Evolutionary conservation across 2,329 filamentous ascomycete genomes (phyloP).

Genomic region (Exophiala xenobiotica): DNA sequence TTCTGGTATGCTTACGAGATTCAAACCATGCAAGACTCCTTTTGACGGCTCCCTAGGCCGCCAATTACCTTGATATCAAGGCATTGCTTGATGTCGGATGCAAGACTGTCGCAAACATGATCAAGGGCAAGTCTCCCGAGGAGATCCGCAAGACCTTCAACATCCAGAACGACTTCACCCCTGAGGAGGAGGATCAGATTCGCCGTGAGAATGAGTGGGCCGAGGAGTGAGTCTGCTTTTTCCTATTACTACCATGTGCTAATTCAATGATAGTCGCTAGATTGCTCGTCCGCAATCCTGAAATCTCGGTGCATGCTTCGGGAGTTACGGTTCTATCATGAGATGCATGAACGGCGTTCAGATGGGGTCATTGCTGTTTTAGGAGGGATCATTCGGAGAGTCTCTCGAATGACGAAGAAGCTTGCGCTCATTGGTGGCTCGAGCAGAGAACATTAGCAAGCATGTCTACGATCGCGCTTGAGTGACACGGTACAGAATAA

Average conservation of each 20-base stretch:
- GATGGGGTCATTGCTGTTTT: too few species aligned
- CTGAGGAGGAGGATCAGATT: constrained; percentile 98
- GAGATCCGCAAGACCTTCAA: constrained; percentile 99
- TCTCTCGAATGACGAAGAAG: too few species aligned
- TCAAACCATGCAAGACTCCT: not conserved
- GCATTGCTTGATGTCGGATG: constrained; percentile 94
- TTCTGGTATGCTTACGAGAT: constrained; percentile 52
- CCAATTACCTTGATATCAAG: constrained; percentile 99
- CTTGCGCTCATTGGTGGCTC: too few species aligned
- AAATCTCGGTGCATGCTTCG: constrained; percentile 19
- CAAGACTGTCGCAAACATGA: constrained; percentile 99
- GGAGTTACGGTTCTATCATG: constrained; percentile 33
- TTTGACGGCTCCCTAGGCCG: constrained; percentile 50
- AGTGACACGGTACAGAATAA: too few species aligned
- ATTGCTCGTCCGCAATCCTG: constrained; percentile 21
- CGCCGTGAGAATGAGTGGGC: constrained; percentile 89
- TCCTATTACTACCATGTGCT: not conserved
- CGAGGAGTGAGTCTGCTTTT: constrained; percentile 60
- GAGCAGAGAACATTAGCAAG: too few species aligned
- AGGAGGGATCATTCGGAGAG: too few species aligned
- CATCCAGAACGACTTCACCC: constrained; percentile 98
- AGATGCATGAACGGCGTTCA: constrained; percentile 35
- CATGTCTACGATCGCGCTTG: too few species aligned
- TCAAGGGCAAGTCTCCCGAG: constrained; percentile 99
- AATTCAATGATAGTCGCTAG: constrained; percentile 23